phyloP scores from a whole-genome alignment of 2,329 filamentous ascomycete species.

The Colletotrichum salicis region DNA sequence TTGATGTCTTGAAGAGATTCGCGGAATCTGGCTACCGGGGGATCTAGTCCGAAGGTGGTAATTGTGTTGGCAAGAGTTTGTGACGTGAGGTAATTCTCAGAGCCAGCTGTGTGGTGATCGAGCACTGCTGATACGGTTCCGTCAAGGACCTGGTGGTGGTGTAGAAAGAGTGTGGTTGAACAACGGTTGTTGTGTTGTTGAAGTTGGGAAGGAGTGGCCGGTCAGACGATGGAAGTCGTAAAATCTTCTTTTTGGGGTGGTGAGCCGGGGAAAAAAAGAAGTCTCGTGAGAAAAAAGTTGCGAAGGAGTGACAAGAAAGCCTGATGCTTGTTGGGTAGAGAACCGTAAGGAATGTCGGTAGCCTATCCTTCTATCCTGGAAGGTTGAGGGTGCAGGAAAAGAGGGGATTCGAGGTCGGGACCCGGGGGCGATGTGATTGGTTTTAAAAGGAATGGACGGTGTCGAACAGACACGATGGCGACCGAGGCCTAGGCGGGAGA shows the following conservation, averaged over 20 bases:
- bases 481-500: conserved; percentile 32
- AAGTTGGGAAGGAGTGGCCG: conserved; percentile 23
- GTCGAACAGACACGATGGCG: conserved; percentile 34
- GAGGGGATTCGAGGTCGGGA: conserved; percentile 23
- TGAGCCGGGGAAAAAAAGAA: conserved; percentile 28
- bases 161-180: conserved; percentile 39
- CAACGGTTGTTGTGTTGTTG: conserved; percentile 33
- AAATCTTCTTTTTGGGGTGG: conserved; percentile 28
- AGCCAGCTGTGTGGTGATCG: conserved; percentile 34
- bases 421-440: conserved; percentile 19
- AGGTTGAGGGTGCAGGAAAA: conserved; percentile 35
- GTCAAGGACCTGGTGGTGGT: conserved; percentile 38
- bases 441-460: conserved; percentile 37
- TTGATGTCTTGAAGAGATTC: conserved; percentile 29
- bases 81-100: conserved; percentile 35
- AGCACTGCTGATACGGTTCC: conserved; percentile 41
- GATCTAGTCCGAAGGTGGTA: conserved; percentile 15
- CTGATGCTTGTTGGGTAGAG: conserved; percentile 21
- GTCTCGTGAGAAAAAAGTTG: conserved; percentile 23
- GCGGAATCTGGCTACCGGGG: conserved; percentile 14
- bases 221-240: conserved; percentile 32
- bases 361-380: conserved; percentile 36
- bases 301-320: conserved; percentile 37
- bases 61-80: conserved; percentile 19
- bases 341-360: conserved; percentile 33